phyloP scores from a whole-genome alignment of 2,329 filamentous ascomycete genomes.

The Fusarium coicis region DNA sequence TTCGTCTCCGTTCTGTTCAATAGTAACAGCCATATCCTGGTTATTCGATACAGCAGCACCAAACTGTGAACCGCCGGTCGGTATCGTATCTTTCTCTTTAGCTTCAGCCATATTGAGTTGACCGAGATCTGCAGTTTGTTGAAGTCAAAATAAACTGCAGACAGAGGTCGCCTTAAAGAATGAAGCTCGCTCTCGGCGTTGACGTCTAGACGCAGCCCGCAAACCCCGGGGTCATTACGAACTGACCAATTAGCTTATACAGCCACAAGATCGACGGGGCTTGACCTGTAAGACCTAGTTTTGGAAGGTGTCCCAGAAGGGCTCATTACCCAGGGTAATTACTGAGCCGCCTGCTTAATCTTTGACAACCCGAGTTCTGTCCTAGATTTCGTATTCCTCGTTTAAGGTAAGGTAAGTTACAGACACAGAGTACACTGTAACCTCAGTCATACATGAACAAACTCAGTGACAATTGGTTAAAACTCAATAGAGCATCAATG shows the following conservation, averaged over 20 bases:
- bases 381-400: slow-evolving; percentile 8
- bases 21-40: slow-evolving; percentile 6
- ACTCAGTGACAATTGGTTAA: not conserved
- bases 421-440: not conserved
- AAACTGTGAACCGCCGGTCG: not conserved
- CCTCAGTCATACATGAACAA: not conserved
- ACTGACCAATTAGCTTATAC: slow-evolving; percentile 24
- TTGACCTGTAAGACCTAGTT: not conserved
- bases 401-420: not conserved
- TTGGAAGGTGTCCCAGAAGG: not conserved
- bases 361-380: slow-evolving; percentile 4
- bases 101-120: slow-evolving; percentile 2
- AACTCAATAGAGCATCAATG: not conserved
- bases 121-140: not conserved
- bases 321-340: slow-evolving; percentile 2
- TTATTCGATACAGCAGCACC: not conserved
- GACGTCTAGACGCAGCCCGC: slow-evolving; percentile 14
- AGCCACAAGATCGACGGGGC: slow-evolving; percentile 6
- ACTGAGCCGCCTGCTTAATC: slow-evolving; percentile 16
- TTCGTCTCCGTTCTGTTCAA: not conserved
- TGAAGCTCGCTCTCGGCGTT: slow-evolving; percentile 18
- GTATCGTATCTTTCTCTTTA: not conserved
- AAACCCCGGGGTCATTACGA: slow-evolving; percentile 26
- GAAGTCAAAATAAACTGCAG: not conserved
- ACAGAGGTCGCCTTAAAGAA: not conserved